A percentile compares a stretch with the other conserved stretches of the same genome.
Conservation (phyloP, 495 filamentous ascomycete species). For the Amniculicola lignicola region DNA sequence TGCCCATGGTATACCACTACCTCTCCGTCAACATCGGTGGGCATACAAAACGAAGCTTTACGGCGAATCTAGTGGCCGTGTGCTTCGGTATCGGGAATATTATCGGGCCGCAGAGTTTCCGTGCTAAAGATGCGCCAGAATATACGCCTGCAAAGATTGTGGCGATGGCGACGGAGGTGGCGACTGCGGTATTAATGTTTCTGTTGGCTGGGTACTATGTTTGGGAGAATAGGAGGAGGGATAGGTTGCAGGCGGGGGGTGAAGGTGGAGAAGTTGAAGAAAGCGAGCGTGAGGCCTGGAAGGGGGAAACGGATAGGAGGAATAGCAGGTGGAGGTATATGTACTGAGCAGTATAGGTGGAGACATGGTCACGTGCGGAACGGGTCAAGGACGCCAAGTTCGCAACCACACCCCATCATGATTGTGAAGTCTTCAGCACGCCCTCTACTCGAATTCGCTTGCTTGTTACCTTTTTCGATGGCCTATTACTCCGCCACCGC, state of each 20-base stretch:
- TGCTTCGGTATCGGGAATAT: slow-evolving; percentile 53
- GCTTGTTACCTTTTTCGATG: too few species aligned
- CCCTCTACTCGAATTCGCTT: too few species aligned
- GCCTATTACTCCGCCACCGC: too few species aligned
- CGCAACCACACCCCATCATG: too few species aligned
- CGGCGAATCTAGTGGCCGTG: slow-evolving; percentile 50
- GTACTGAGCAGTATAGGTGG: not conserved
- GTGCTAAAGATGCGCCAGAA: slow-evolving; percentile 47
- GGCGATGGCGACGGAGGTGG: slow-evolving; percentile 1
- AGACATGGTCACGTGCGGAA: not conserved
- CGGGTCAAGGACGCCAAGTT: too few species aligned
- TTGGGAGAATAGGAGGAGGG: slow-evolving; percentile 8
- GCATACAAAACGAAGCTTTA: slow-evolving; percentile 55
- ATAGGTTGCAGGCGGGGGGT: not conserved
- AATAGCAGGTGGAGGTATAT: not conserved
- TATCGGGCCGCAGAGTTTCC: slow-evolving; percentile 54
- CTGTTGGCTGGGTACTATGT: not conserved
- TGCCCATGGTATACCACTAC: slow-evolving; percentile 51
- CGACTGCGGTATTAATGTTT: not conserved
- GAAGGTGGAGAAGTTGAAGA: not conserved
- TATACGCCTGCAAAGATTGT: slow-evolving; percentile 42
- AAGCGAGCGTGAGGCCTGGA: not conserved
- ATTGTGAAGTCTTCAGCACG: too few species aligned
- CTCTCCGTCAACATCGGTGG: slow-evolving; percentile 53
- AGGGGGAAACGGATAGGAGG: slow-evolving; percentile 1